These are phyloP conservation scores for Penicillium sp. DNA, from an alignment of 2,329 filamentous ascomycete species.

Conservation along the genomic window DNA sequence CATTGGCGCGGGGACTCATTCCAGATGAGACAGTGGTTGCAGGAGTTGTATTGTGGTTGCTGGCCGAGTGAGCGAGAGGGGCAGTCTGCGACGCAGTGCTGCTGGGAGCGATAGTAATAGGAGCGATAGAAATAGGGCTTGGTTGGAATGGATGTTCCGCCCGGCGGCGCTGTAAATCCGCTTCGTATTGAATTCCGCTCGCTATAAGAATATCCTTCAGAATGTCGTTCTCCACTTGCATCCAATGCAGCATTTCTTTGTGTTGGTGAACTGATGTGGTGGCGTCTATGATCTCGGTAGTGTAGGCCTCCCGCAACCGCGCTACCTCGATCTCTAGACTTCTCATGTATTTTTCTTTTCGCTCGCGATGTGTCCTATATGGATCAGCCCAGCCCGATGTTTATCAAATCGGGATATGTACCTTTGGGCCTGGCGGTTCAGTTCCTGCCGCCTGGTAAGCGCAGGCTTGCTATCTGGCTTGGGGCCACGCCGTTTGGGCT, in stretches of 20 bases:
- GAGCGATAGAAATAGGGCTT: constrained; percentile 43
- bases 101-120: constrained; percentile 41
- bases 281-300: constrained; percentile 65
- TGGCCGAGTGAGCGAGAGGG: constrained; percentile 22
- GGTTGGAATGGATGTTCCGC: constrained; percentile 33
- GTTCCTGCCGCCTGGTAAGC: constrained; percentile 83
- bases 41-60: constrained; percentile 32
- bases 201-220: constrained; percentile 62
- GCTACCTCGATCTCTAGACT: constrained; percentile 88
- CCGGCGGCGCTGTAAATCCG: constrained; percentile 43
- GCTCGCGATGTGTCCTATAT: constrained; percentile 84
- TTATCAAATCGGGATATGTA: constrained; percentile 41
- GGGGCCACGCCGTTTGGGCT: constrained; percentile 84
- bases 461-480: constrained; percentile 97
- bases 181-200: constrained; percentile 59
- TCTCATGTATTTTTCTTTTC: constrained; percentile 95
- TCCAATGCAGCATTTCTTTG: constrained; percentile 69
- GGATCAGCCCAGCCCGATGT: constrained; percentile 17
- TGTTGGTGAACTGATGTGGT: constrained; percentile 56
- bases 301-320: constrained; percentile 70
- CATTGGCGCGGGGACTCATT: constrained; percentile 30
- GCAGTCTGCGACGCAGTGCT: constrained; percentile 34
- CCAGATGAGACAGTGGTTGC: constrained; percentile 34
- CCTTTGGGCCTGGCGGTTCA: constrained; percentile 95
- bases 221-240: constrained; percentile 75